phyloP scores from a whole-genome alignment of 208 protist genomes.

The Leishmania tarentolae region DNA sequence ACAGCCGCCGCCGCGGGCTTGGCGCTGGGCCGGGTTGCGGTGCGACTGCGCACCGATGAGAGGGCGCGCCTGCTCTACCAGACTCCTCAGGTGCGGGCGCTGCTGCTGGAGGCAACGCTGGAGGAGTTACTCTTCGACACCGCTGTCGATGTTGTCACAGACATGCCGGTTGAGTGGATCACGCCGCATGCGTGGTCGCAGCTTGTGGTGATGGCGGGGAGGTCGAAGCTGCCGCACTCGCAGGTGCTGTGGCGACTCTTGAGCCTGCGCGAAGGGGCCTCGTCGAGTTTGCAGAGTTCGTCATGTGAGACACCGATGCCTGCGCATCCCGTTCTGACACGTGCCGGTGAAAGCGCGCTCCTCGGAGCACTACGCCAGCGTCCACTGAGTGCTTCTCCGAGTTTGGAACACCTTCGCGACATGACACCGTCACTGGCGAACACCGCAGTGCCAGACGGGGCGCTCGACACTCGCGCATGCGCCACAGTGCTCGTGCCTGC shows the following conservation, averaged over 20 bases:
- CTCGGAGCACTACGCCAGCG: constrained; percentile 13
- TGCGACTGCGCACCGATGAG: constrained; percentile 9
- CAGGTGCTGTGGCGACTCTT: constrained; percentile 62
- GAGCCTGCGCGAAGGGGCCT: background rate
- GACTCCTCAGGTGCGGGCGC: constrained; percentile 32
- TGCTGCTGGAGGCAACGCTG: constrained; percentile 61
- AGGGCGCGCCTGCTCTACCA: constrained; percentile 41
- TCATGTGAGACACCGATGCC: background rate
- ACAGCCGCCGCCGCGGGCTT: constrained; percentile 15
- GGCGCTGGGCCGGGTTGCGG: constrained; percentile 23
- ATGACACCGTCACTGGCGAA: background rate
- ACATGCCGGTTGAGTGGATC: constrained; percentile 51
- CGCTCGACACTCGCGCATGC: constrained; percentile 6
- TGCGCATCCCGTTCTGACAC: constrained; percentile 17
- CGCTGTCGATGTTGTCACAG: constrained; percentile 45
- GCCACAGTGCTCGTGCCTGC: background rate
- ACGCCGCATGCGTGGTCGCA: constrained; percentile 54
- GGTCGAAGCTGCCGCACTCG: constrained; percentile 68
- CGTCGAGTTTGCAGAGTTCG: background rate
- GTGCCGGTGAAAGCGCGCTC: constrained; percentile 34
- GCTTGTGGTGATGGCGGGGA: constrained; percentile 53
- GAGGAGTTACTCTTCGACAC: constrained; percentile 43
- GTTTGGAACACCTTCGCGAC: background rate
- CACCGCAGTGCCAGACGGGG: background rate
- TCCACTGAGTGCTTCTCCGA: background rate